Base-by-base conservation (phyloP, 2,329 filamentous ascomycete species). In the Cordyceps militaris region DNA sequence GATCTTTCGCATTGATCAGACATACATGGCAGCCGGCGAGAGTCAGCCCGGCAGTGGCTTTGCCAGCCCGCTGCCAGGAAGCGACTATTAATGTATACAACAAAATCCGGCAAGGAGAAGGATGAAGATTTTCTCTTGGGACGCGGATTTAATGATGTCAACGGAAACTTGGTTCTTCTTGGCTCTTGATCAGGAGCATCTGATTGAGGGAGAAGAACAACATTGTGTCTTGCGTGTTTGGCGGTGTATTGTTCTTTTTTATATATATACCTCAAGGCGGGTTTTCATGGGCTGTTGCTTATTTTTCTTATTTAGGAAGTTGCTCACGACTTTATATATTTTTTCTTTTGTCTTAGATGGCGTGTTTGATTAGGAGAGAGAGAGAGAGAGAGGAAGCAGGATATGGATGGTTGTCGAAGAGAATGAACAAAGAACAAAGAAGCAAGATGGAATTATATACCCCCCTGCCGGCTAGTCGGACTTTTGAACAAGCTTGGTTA, bases 1-100 rank as follows among this genome's bases (percentile, higher is more conserved):
- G 94, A 96, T 99, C 65, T 82, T 95, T 71, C 87, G 88, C 67
- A 91, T 99, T 65, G 94, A 99, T 72, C 88, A 96, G 76, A 89
- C 87, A 53, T 84, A 81, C 63, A 71, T 80, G 65, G 76, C 79
- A 36, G 76, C 72, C 11, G 75, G 71, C 56, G 74, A 74, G 44
- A 79, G 76, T 61, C 62, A 66, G 28, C 63, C 68, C 9, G 70
- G 67, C 48, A 74, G 72, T 59, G 72, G 72, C 14, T 62, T 73
- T 55, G 66, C 66, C 55, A 74, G 71, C 49, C 72, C 72, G 1
- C 65, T 60, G 26, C 66, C 63, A 8, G 66, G 66, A 42, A 71
- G 68, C 61, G 68, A 71, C 56, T 69, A 66, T 51, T 70, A 28
- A 49, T 28, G n/a, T 11, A 36, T 9, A 24, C 7, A 43, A 19